These are phyloP conservation scores for Penicillium italicum DNA, from an alignment of 2,329 filamentous ascomycete genomes.

Conservation along the genomic window DNA sequence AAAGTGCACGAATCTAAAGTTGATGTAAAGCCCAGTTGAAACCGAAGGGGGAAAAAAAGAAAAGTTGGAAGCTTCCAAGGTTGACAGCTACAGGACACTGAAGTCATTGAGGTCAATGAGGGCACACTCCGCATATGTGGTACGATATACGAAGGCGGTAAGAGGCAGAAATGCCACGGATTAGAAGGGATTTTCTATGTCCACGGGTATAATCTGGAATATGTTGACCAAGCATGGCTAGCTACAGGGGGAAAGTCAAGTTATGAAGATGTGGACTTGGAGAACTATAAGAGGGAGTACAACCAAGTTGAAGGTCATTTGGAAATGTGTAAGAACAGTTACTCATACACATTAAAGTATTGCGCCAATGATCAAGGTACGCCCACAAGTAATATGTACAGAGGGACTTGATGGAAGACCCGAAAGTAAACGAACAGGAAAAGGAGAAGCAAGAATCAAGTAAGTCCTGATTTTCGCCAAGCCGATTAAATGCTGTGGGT, in stretches of 20 bases:
- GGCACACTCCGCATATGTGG: no score
- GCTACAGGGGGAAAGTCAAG: slow-evolving; percentile 1
- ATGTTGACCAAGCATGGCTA: not conserved
- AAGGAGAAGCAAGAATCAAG: slow-evolving; percentile 3
- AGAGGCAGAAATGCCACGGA: no score
- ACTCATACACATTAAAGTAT: slow-evolving; percentile 3
- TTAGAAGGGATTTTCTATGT: no score
- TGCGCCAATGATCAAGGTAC: slow-evolving; percentile 2
- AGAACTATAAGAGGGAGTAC: not conserved
- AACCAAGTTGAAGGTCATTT: not conserved
- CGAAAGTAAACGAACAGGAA: slow-evolving; percentile 8
- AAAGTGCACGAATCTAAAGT: not conserved
- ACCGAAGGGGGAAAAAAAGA: no score
- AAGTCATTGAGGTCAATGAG: no score
- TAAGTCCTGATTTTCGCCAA: slow-evolving; percentile 9
- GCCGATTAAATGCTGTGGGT: slow-evolving; percentile 26
- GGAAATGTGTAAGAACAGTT: not conserved
- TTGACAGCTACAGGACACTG: no score
- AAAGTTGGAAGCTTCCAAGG: no score
- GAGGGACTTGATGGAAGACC: not conserved
- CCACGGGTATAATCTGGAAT: not conserved
- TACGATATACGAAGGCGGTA: no score
- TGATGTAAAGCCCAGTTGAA: not conserved
- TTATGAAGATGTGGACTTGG: not conserved
- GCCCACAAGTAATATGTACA: slow-evolving; percentile 8